phyloP scores from a whole-genome alignment of 805 yeast genomes.

The Kuraishia piskuri region DNA sequence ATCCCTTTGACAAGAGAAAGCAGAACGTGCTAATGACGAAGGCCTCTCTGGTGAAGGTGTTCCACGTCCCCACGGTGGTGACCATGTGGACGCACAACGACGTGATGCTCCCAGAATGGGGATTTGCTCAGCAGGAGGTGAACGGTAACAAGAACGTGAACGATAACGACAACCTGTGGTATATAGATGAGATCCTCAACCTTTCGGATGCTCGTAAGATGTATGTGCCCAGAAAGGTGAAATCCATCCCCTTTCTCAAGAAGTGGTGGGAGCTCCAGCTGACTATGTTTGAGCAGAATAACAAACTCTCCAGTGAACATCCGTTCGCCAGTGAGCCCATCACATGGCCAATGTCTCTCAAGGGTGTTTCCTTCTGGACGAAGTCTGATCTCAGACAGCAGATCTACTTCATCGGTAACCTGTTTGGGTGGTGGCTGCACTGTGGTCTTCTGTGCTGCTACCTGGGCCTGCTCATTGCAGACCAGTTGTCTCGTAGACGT shows the following conservation, averaged over 20 bases:
- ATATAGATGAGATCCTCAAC: constrained; percentile 58
- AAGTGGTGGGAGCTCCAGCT: constrained; percentile 89
- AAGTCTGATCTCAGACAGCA: constrained; percentile 55
- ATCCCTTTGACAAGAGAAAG: constrained; percentile 46
- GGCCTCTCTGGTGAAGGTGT: constrained; percentile 56
- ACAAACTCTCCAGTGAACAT: constrained; percentile 77
- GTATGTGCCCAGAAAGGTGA: constrained; percentile 59
- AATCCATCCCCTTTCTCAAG: constrained; percentile 59
- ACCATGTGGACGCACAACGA: constrained; percentile 93
- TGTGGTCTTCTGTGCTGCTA: constrained; percentile 54
- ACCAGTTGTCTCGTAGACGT: constrained; percentile 73
- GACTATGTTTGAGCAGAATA: constrained; percentile 88
- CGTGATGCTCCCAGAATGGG: constrained; percentile 90
- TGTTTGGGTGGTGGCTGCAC: constrained; percentile 86
- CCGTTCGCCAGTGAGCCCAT: constrained; percentile 93
- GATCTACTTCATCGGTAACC: constrained; percentile 85
- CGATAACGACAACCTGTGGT: constrained; percentile 69
- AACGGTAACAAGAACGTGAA: constrained; percentile 83
- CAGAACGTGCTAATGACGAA: constrained; percentile 55
- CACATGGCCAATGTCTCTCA: constrained; percentile 81
- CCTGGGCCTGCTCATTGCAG: constrained; percentile 59
- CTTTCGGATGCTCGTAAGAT: constrained; percentile 54
- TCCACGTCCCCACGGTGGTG: constrained; percentile 83
- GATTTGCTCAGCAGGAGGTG: constrained; percentile 81
- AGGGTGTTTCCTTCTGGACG: constrained; percentile 97